Percentiles rank a stretch among this genome's conserved stretches.
Conservation (phyloP, 805 yeast species). For the Barnettozyma botsteinii region DNA sequence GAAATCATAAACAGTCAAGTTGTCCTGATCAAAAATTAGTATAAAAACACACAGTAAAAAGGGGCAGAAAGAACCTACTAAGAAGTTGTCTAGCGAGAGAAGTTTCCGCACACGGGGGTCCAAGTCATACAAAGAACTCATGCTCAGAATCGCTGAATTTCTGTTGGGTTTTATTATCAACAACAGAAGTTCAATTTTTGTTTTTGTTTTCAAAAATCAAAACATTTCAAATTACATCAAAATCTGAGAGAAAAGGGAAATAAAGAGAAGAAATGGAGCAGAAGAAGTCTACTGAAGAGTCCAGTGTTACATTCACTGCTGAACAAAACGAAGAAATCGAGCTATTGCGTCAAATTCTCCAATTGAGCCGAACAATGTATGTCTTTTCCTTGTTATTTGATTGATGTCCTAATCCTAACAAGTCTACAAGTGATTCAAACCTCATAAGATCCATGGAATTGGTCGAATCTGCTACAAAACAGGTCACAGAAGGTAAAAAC, state of each 20-base stretch:
- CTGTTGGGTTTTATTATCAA: neutral
- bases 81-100: conserved; percentile 54
- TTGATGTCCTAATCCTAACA: neutral
- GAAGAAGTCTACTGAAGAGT: too few relatives aligned
- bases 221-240: too few relatives aligned
- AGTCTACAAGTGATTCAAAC: conserved; percentile 7
- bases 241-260: too few relatives aligned
- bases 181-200: neutral
- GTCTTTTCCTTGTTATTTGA: neutral
- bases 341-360: conserved; percentile 6
- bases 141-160: conserved; percentile 7
- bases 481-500: neutral
- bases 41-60: neutral
- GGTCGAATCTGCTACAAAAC: neutral
- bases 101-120: conserved; percentile 57
- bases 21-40: conserved; percentile 31
- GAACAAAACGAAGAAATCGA: conserved; percentile 3
- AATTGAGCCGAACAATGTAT: conserved; percentile 7
- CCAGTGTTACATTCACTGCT: too few relatives aligned
- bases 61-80: conserved; percentile 25
- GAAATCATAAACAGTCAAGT: conserved; percentile 70
- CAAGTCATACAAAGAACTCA: conserved; percentile 48
- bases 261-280: neutral
- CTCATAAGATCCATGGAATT: conserved; percentile 1
- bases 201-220: too few relatives aligned